phyloP scores from a whole-genome alignment of 495 filamentous ascomycete species.

The Bacidia rubella region DNA sequence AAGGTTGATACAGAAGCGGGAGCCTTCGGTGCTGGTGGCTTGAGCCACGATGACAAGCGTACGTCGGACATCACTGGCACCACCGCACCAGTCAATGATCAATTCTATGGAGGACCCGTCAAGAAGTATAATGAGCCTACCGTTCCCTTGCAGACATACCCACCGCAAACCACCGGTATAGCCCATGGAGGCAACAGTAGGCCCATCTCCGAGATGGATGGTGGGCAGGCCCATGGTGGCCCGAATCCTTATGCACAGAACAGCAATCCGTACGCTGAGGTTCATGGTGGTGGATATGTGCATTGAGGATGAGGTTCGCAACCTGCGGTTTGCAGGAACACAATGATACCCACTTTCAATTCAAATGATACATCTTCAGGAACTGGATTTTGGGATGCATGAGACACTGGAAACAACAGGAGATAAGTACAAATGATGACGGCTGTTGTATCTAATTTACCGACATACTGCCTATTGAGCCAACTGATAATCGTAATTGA shows the following conservation, averaged over 20 bases:
- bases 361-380: not conserved
- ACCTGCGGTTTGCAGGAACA: not conserved
- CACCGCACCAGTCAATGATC: constrained; percentile 11
- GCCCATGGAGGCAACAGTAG: not conserved
- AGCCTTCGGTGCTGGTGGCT: constrained; percentile 11
- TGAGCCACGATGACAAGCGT: constrained; percentile 11
- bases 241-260: constrained; percentile 1
- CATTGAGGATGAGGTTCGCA: not conserved
- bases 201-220: constrained; percentile 6
- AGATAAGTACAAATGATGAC: not conserved
- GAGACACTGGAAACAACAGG: too few relatives aligned
- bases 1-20: constrained; percentile 13
- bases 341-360: not conserved
- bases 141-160: not conserved
- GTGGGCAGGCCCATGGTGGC: not conserved
- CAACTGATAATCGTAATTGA: not conserved
- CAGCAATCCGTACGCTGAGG: constrained; percentile 6
- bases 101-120: constrained; percentile 13
- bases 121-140: constrained; percentile 12
- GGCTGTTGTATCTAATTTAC: too few relatives aligned
- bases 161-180: constrained; percentile 6
- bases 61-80: constrained; percentile 15
- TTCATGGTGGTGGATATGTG: constrained; percentile 8
- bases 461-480: not conserved
- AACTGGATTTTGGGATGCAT: too few relatives aligned